Percentiles rank a stretch among this genome's conserved stretches.
Evolutionary conservation across 768 basidiomycete genomes (phyloP).

Genomic region (Boletus rufocinnamomeus): DNA sequence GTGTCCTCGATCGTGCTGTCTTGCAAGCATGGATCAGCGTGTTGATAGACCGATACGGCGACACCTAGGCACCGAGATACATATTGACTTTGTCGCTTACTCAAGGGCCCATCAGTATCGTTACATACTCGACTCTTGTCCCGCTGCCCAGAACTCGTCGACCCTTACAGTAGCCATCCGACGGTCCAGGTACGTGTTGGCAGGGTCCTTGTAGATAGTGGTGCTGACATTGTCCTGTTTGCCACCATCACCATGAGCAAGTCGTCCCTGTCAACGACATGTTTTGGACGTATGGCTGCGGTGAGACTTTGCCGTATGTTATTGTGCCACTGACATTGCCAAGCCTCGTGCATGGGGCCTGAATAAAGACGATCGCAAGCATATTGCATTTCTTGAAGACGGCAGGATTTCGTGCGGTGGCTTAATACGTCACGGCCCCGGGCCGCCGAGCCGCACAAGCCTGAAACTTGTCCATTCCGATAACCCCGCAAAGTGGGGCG

Average conservation of each 20-base stretch:
- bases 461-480: too few relatives aligned
- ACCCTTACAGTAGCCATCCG: too few relatives aligned
- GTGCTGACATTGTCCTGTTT: neutral
- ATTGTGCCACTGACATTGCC: neutral
- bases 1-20: neutral
- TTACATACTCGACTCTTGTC: neutral
- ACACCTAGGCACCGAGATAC: conserved; percentile 15
- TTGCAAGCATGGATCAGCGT: conserved; percentile 1
- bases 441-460: too few relatives aligned
- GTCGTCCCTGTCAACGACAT: neutral
- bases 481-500: neutral
- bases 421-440: too few relatives aligned
- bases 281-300: conserved; percentile 2
- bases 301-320: conserved; percentile 4
- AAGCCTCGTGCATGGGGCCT: neutral
- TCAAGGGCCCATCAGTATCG: too few relatives aligned
- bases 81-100: neutral
- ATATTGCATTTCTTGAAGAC: neutral
- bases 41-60: neutral
- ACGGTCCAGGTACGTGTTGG: too few relatives aligned
- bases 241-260: neutral
- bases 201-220: neutral
- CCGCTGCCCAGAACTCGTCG: neutral
- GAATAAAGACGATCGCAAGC: neutral
- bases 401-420: neutral